Evolutionary conservation across 1,139 yeast species (phyloP), one percentile per base, ranked within the genome.

Genomic region (Scheffersomyces stambukii): DNA sequence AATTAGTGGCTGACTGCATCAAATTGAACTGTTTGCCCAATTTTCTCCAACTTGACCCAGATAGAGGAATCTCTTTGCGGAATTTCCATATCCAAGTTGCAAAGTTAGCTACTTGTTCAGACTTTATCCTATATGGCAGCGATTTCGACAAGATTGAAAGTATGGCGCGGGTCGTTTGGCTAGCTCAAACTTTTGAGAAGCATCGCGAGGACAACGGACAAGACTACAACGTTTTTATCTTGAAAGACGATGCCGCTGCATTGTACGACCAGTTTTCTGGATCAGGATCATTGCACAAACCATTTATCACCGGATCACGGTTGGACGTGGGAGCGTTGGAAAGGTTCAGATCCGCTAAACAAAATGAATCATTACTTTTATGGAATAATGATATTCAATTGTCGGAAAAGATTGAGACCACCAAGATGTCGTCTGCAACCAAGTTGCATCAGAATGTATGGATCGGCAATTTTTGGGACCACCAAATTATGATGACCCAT

Each of bases 371-470:
- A 14, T 25, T 21, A 10, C 29, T 40, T 8, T 13, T 38, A 17
- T 83, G 94, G 93, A 88, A 81, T 44, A 64, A 75, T 19, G 84
- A 85, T 45, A 79, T 81, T 46, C 64, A 73, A 20, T 68, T 77
- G 33, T 77, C 82, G 44, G 97, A 89, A 50, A 77, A 83, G 36
- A 64, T 83, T 8, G 96, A 88, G 52, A 81, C 88, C 37, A 66
- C 86, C 3, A 75, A 75, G 48, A 83, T 89, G 91, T 81, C 96
- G 1, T 66, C 85, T 3, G 94, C 95, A 0, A 73, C 93, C 1
- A 66, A 63, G 11, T 59, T 83, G 3, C 54, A 60, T 10, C 54
- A 60, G 1, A 65, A 73, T 25, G 74, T 88, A 4, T 89, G 89
- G 89, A 66, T 81, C 27, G 97, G 97, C 1, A 89, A 88, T 46